A percentile compares a stretch with the other conserved stretches of the same genome.
Conservation (phyloP, 2,329 filamentous ascomycete species). For the Dothideomycetes sp. region DNA sequence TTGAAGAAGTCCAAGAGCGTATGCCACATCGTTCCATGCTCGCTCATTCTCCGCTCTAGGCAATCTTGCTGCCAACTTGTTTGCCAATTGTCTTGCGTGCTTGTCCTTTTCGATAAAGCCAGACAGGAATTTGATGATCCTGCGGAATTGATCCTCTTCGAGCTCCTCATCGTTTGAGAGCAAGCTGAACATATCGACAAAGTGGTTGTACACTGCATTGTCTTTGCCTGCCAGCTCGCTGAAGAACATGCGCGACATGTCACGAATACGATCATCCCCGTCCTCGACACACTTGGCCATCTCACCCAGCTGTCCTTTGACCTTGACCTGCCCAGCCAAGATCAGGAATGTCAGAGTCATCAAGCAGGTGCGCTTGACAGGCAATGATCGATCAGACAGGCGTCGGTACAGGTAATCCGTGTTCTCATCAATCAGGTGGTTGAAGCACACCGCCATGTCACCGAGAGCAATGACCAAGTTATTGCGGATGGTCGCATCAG, state of each 20-base stretch:
- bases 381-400: constrained; percentile 76
- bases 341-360: constrained; percentile 99
- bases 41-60: constrained; percentile 80
- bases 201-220: constrained; percentile 98
- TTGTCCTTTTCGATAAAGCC: constrained; percentile 99
- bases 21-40: constrained; percentile 97
- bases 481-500: constrained; percentile 83
- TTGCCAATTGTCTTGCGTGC: constrained; percentile 86
- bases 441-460: constrained; percentile 99
- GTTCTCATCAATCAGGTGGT: constrained; percentile 97
- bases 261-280: constrained; percentile 85
- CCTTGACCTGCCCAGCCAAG: constrained; percentile 94
- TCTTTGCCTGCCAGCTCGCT: constrained; percentile 95
- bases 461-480: constrained; percentile 95
- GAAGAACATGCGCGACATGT: constrained; percentile 96
- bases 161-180: constrained; percentile 72
- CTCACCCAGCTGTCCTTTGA: constrained; percentile 95
- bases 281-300: constrained; percentile 99
- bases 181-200: constrained; percentile 97
- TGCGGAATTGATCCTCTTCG: constrained; percentile 74
- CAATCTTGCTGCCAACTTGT: constrained; percentile 83
- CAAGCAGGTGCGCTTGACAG: constrained; percentile 91
- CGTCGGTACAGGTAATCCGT: constrained; percentile 95
- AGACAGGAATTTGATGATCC: constrained; percentile 84
- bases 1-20: constrained; percentile 76